These are phyloP conservation scores for Lagenaria siceraria DNA, from an alignment of 306 rosid genomes.

Conservation along the genomic window DNA sequence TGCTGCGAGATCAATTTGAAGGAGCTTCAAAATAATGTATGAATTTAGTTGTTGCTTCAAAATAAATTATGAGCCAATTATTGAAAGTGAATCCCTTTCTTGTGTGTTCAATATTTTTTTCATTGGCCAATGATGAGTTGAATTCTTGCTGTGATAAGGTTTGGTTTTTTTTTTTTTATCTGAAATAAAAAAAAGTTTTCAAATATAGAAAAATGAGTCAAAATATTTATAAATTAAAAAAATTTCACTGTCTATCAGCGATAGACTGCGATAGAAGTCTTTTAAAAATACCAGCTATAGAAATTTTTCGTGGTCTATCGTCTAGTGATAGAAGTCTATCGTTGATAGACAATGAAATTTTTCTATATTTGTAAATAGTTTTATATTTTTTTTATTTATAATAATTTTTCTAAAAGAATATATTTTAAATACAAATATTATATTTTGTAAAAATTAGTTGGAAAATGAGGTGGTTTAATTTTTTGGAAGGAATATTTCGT, in stretches of 20 bases:
- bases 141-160: background rate
- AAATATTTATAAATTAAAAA: too few relatives aligned
- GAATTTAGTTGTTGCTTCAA: background rate
- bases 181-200: too few relatives aligned
- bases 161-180: background rate
- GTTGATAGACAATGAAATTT: too few relatives aligned
- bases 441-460: background rate
- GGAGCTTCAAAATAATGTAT: constrained; percentile 47
- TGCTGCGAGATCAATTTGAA: constrained; percentile 81
- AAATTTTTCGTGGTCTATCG: too few relatives aligned
- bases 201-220: too few relatives aligned
- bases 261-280: too few relatives aligned
- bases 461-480: background rate
- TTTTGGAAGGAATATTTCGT: background rate
- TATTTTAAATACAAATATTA: background rate
- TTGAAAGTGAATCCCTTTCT: background rate
- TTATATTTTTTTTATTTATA: too few relatives aligned
- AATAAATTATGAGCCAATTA: background rate
- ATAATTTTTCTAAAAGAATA: too few relatives aligned
- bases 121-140: background rate
- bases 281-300: too few relatives aligned
- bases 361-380: too few relatives aligned
- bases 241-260: too few relatives aligned
- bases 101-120: background rate
- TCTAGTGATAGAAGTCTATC: too few relatives aligned